Base-by-base conservation (phyloP, 2,329 filamentous ascomycete genomes). In the Fusarium odoratissimum region DNA sequence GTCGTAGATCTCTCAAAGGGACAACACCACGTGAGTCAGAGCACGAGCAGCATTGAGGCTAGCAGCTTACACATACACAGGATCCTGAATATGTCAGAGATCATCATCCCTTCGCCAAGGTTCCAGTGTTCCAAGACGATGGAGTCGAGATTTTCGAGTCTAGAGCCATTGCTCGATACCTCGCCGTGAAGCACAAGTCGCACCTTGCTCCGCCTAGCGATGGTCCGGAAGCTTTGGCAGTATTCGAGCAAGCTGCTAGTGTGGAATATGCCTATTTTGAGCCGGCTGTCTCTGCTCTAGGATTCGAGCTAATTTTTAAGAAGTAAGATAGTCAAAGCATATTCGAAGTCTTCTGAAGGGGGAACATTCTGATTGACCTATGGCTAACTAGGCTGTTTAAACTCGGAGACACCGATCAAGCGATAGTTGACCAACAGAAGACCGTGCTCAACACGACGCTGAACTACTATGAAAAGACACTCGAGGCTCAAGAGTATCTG, bases 21-120 rank as follows among this genome's bases (percentile, higher is more conserved):
- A 6, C 23, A 48, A 2, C 55, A 58, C 23, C 55, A 38, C 1
- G 55, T 58, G 6, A 48, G 55, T 23, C 14, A 19, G 3, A 13
- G 8, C 30, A 33, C 2, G 6, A 0, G 2, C 4, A 5, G 3
- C 5, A 7, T 12, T 3, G 30, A 49, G 5, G 3, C 11, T 17
- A 19, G 8, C 5, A 23, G n/a, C 30, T 49, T 49, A 49, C 11
- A 2, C 5, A 3, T 17, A 16, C 19, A 31, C 13, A 58, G 55
- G 41, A 46, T 3, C 41, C 41, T 1, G 41, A 30, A 4, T 58
- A 58, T 10, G 31, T 58, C 1, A 48, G 23, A 28, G 41, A 58
- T 3, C 55, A 58, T 13, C 55, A 58, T 17, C 55, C 55, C 3
- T 58, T 58, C 23, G 55, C 55, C 7, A 58, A 38, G 14, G 41